A percentile compares a stretch with the other conserved stretches of the same genome.
These are phyloP conservation scores for Blastocystis sp. DNA, from an alignment of 352 stramenopile species.

Conservation along the genomic window DNA sequence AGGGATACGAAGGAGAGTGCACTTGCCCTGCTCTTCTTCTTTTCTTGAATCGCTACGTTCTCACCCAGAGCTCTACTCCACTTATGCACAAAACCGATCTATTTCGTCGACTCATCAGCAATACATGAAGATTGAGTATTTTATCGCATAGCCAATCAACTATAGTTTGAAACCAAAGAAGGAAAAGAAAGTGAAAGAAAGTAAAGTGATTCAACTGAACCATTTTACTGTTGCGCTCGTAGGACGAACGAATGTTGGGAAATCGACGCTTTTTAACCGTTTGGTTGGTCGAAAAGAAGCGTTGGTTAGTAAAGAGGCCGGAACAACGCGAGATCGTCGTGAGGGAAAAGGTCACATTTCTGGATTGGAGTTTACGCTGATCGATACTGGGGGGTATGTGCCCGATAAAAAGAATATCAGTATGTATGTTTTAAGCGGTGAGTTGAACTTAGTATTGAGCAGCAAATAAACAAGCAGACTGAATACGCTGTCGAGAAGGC, in stretches of 20 bases:
- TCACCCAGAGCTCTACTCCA: not conserved
- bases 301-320: conserved; percentile 79
- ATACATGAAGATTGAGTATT: conserved; percentile 55
- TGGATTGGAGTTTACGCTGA: conserved; percentile 67
- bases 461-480: conserved; percentile 78
- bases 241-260: conserved; percentile 82
- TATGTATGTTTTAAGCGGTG: not conserved
- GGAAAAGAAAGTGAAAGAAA: conserved; percentile 13
- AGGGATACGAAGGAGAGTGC: not conserved
- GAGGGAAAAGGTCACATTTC: conserved; percentile 68
- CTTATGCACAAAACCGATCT: not conserved
- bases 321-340: conserved; percentile 82
- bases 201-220: conserved; percentile 54
- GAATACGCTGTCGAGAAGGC: conserved; percentile 76
- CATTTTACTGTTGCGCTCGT: conserved; percentile 77
- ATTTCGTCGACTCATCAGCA: conserved; percentile 9
- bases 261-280: conserved; percentile 75
- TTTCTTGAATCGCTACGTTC: not conserved
- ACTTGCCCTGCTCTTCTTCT: not conserved
- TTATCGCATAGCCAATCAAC: not conserved
- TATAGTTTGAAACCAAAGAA: conserved; percentile 58
- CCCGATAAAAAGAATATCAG: not conserved
- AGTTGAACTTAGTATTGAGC: conserved; percentile 8
- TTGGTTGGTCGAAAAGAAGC: conserved; percentile 72
- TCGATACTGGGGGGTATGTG: conserved; percentile 69